These are phyloP conservation scores for Talaromyces sp. DNA, from an alignment of 2,329 filamentous ascomycete genomes.

Conservation along the genomic window DNA sequence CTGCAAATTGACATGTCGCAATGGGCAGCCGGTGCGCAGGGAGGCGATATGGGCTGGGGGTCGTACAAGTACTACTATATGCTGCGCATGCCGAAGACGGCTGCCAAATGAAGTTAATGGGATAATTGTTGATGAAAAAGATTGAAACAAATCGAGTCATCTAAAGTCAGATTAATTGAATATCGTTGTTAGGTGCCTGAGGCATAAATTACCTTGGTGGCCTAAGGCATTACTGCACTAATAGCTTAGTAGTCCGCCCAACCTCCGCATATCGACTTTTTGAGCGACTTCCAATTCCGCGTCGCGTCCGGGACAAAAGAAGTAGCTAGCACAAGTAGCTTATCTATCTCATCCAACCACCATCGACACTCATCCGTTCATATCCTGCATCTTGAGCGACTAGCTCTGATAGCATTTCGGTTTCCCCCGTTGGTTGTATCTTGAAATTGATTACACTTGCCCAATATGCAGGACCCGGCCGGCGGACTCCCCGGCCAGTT, in stretches of 20 bases:
- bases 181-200: not conserved
- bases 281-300: slow-evolving; percentile 16
- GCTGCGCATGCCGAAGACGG: slow-evolving; percentile 4
- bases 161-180: not conserved
- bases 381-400: not conserved
- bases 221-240: slow-evolving; percentile 23
- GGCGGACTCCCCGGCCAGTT: slow-evolving; percentile 44
- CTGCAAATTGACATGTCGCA: slow-evolving; percentile 1
- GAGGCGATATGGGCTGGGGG: slow-evolving; percentile 4
- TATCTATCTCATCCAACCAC: not conserved
- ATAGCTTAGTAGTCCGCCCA: slow-evolving; percentile 19
- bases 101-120: not conserved
- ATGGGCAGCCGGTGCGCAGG: not conserved
- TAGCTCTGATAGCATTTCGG: too few relatives aligned
- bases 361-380: not conserved
- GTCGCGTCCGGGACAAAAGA: slow-evolving; percentile 15
- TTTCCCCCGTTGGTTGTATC: not conserved
- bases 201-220: not conserved
- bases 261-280: slow-evolving; percentile 21
- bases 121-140: not conserved
- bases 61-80: slow-evolving; percentile 4
- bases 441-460: slow-evolving; percentile 24
- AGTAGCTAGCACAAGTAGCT: slow-evolving; percentile 7
- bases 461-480: slow-evolving; percentile 46
- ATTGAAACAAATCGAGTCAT: not conserved